Percentiles rank a stretch among this genome's conserved stretches.
These are phyloP conservation scores for Stenogyne calaminthoides DNA, from an alignment of 305 asterid species.

Conservation along the genomic window DNA sequence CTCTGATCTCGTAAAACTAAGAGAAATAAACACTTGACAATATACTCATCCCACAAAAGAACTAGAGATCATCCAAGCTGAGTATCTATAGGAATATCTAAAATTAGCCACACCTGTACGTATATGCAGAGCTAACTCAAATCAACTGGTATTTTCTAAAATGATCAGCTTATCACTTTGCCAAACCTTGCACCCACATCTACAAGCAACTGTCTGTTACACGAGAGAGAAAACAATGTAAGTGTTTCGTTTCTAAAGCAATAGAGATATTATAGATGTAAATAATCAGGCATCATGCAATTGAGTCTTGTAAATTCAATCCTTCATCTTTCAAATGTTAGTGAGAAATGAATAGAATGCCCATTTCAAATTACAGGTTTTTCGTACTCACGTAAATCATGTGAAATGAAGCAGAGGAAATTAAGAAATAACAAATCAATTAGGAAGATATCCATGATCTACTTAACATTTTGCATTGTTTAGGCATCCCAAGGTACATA, in stretches of 20 bases:
- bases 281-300: background rate
- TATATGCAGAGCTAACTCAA: conserved; percentile 49
- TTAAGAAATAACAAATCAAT: background rate
- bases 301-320: conserved; percentile 9
- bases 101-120: conserved; percentile 42
- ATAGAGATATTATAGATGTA: background rate
- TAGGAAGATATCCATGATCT: background rate
- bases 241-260: background rate
- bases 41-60: conserved; percentile 32
- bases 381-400: background rate
- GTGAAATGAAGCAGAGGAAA: background rate
- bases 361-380: background rate
- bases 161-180: conserved; percentile 22
- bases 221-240: background rate
- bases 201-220: conserved; percentile 41
- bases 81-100: conserved; percentile 34
- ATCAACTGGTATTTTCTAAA: conserved; percentile 38
- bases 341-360: background rate
- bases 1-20: background rate
- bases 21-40: conserved; percentile 28
- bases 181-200: conserved; percentile 32
- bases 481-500: background rate
- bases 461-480: background rate
- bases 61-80: conserved; percentile 21
- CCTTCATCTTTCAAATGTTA: background rate